A percentile compares a stretch with the other conserved stretches of the same genome.
Conservation (phyloP, 306 rosid species). For the Quercus aquifolioides region DNA sequence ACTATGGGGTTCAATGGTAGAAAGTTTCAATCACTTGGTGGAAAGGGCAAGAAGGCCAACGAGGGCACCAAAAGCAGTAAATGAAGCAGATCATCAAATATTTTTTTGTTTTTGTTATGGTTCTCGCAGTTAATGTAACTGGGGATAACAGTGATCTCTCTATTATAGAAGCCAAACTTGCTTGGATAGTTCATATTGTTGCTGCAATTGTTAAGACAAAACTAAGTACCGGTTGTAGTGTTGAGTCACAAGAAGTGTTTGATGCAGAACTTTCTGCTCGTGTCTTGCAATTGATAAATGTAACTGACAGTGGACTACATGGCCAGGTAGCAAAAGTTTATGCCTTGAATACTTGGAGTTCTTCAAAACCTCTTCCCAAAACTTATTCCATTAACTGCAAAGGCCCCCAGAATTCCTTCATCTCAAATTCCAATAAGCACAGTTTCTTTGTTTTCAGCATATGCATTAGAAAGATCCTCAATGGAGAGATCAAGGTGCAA, state of each 20-base stretch:
- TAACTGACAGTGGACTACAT: conserved; percentile 89
- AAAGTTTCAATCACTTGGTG: too few relatives aligned
- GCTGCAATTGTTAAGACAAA: conserved; percentile 92
- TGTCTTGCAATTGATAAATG: conserved; percentile 83
- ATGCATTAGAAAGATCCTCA: neutral
- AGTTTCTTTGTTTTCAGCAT: neutral
- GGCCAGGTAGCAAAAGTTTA: conserved; percentile 58
- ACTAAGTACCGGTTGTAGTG: conserved; percentile 87
- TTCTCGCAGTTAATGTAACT: too few relatives aligned
- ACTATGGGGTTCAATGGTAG: too few relatives aligned
- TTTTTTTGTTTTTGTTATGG: too few relatives aligned
- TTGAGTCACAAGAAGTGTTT: conserved; percentile 88
- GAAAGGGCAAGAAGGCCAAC: too few relatives aligned
- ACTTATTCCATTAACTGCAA: neutral
- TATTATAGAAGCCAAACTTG: conserved; percentile 85
- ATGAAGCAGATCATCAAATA: too few relatives aligned
- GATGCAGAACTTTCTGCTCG: conserved; percentile 99
- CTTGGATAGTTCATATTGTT: conserved; percentile 95
- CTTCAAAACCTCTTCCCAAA: neutral
- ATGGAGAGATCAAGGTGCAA: neutral
- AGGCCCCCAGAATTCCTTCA: neutral
- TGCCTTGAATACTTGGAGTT: neutral
- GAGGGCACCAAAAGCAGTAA: too few relatives aligned
- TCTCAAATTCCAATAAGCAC: neutral
- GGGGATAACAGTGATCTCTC: conserved; percentile 76